A percentile compares a stretch with the other conserved stretches of the same genome.
phyloP scores from a whole-genome alignment of 495 filamentous ascomycete genomes.

The Penicillium cinerascens region DNA sequence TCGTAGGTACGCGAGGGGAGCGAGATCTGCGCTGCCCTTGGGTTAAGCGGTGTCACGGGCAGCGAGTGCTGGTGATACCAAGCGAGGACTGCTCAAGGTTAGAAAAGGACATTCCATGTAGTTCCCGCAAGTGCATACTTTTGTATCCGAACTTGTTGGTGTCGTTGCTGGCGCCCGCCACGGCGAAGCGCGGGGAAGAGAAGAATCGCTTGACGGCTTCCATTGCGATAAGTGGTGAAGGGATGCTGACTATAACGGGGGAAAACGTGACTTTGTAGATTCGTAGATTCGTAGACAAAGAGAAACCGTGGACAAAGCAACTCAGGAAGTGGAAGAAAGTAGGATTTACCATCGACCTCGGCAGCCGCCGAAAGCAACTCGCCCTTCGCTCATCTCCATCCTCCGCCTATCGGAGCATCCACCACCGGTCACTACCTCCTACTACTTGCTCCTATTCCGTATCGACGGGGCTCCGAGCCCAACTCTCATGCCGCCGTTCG shows the following conservation, averaged over 20 bases:
- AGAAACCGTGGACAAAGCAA: neutral
- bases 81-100: slow-evolving; percentile 59
- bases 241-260: neutral
- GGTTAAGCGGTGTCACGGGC: slow-evolving; percentile 80
- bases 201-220: slow-evolving; percentile 74
- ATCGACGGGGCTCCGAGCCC: neutral
- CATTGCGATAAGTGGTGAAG: slow-evolving; percentile 21
- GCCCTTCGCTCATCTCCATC: slow-evolving; percentile 10
- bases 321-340: neutral
- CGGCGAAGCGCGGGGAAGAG: slow-evolving; percentile 75
- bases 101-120: too few species aligned
- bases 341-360: slow-evolving; percentile 14
- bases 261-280: neutral
- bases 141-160: slow-evolving; percentile 88
- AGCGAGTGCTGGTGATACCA: slow-evolving; percentile 83
- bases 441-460: neutral
- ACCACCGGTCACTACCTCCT: neutral
- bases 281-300: neutral
- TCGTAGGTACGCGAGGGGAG: slow-evolving; percentile 52
- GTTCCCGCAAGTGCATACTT: slow-evolving; percentile 42
- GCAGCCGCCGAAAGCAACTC: slow-evolving; percentile 17
- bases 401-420: slow-evolving; percentile 11
- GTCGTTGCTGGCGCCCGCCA: slow-evolving; percentile 86
- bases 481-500: slow-evolving; percentile 48
- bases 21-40: slow-evolving; percentile 57